Base-by-base conservation (phyloP, 192 early-diverging fungal genomes). In the Backusella westeae region DNA sequence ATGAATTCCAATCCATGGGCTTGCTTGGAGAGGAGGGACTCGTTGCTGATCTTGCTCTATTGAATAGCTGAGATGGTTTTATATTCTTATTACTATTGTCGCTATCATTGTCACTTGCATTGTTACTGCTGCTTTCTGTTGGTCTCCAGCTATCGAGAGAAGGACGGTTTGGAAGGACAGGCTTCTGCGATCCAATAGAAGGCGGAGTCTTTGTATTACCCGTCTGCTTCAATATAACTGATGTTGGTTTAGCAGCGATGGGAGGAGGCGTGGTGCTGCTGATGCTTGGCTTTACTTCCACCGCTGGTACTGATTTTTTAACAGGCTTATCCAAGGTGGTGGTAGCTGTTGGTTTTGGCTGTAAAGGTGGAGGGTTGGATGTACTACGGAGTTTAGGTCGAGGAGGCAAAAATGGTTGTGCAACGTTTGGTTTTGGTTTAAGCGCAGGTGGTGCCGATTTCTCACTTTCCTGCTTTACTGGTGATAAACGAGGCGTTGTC, bases 1-100 rank as follows among this genome's bases (percentile, higher is more conserved):
- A 44, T 29, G 56, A 12, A 10, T 29, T 63, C 56, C 56, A 63
- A 14, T 63, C 56, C 21, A 63, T 74, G 5, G 39, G 35, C n/a
- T 75, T 75, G 6, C 35, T 17, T 14, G 21, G 34, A 19, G 32
- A 34, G 34, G 59, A 67, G 17, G 74, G 63, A 19, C 34, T 67
- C 0, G 74, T 75, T 19, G 63, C 36, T 39, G 74, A 75, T 67
- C 74, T 36, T 32, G 65, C 36, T 46, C 74, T 39, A 46, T 75
- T 75, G 17, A 75, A 46, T 9, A 75, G 19, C 10, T 23, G 15
- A 9, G 74, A 75, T 15, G 74, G 74, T 46, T 67, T 66, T 26
- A 75, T 35, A 42, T 36, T 36, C 5, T 69, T 36, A 39, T 36
- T 3, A 8, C 35, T 21, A 39, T 38, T 14, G 17, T 69, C 56